Evolutionary conservation across 2,329 filamentous ascomycete genomes (phyloP), one percentile per base, ranked within the genome.

Genomic region (Paraconiothyrium brasiliense): DNA sequence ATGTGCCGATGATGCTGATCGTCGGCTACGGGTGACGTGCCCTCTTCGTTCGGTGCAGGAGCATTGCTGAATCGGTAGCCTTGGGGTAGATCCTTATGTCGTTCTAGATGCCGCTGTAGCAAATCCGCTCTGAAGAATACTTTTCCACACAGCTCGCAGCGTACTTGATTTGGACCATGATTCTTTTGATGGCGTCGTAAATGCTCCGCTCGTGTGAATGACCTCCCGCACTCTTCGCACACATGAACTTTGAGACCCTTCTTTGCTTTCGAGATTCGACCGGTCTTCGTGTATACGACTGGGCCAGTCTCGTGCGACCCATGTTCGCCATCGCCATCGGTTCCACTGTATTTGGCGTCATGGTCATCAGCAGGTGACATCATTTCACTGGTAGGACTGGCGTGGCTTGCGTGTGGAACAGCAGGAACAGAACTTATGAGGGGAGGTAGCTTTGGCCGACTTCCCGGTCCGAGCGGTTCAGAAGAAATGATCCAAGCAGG

Each of bases 121-220:
- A 63, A 48, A 37, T 63, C 61, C 9, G 52, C 49, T 8, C 61
- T 51, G 37, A 58, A 63, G 48, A 63, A 63, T 3, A 56, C 54
- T 20, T 60, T 58, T 9, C 61, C 61, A 49, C 61, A 63, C n/a
- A 63, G 51, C 16, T 60, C 34, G 39, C 61, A 63, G 10, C 43
- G 44, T 11, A 63, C 57, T 51, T 58, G 57, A 34, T 54, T 59
- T 10, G 54, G 54, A 3, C 58, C 58, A 43, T 63, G 61, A 34
- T 63, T 63, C 46, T 63, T 63, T 35, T 63, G 61, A 20, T 63
- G 61, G 22, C 60, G 60, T 20, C 76, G 72, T 44, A 81, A 64
- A 62, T 81, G 79, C 60, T 81, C 79, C 7, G 76, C 76, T 34
- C 79, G 68, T 16, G 78, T 79, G 65, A 80, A 81, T 9, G 71